Base-by-base conservation (phyloP, 2,329 filamentous ascomycete species). In the Aspergillus carbonarius region DNA sequence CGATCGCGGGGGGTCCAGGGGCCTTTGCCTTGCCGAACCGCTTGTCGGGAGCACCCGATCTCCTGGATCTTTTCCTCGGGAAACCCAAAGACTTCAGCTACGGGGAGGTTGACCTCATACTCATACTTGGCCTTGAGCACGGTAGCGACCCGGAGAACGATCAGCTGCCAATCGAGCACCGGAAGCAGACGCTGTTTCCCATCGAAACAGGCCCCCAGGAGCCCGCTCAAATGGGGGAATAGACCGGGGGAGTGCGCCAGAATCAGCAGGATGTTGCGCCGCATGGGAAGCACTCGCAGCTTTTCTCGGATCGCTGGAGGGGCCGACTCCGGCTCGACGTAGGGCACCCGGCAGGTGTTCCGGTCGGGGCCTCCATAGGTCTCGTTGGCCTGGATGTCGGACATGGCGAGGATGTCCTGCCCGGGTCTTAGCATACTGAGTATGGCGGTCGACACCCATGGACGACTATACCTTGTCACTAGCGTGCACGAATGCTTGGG, bases 131-230 rank as follows among this genome's bases (percentile, higher is more conserved):
- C 58, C 27, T 54, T 25, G 23, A 60, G 39, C 20, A 49, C 34
- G 2, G 46, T 46, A 7, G 54, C 20, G 5, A 59, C 46, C 12
- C 60, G 57, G 3, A 62, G 49, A 4, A 62, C 60, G 23, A 62
- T 53, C n/a, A 62, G 18, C 17, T 62, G 60, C 57, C 58, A 62
- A 27, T 62, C 57, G 15, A 58, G 46, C 10, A 40, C 37, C 5
- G 57, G 55, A 12, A 62, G 44, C 5, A 27, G 54, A 6, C 60
- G 57, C 25, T 54, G 48, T 18, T 39, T 50, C 15, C 60, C 54
- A 17, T 62, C 54, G 50, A 60, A 60, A 47, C 48, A 60, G 18
- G 60, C 57, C 9, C 42, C 57, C 15, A 57, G 40, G 20, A 60
- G 18, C 25, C 49, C 35, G 10, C 56, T 47, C 9, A 62, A n/a